Percentiles rank a stretch among this genome's conserved stretches.
Evolutionary conservation across 768 basidiomycete genomes (phyloP).

Genomic region (Daedalea quercina): DNA sequence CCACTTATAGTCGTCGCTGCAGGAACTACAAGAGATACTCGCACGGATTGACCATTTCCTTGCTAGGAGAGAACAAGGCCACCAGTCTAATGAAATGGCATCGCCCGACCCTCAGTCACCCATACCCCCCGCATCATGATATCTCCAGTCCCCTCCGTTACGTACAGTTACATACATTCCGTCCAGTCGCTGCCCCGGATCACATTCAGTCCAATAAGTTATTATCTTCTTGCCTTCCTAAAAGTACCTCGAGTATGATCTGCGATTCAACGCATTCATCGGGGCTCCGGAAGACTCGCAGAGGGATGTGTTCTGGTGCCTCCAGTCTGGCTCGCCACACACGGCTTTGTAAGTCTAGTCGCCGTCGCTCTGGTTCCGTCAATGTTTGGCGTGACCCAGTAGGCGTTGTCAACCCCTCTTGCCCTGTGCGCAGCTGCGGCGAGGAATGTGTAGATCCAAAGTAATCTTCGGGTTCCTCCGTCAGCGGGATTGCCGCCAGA

Average conservation of each 20-base stretch:
- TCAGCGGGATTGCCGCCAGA: constrained; percentile 11
- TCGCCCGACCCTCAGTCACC: neutral
- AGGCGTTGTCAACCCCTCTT: neutral
- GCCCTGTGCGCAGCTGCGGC: neutral
- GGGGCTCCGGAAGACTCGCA: constrained; percentile 66
- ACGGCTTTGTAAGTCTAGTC: constrained; percentile 53
- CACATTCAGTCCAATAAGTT: neutral
- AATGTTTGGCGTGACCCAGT: constrained; percentile 14
- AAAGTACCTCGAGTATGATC: constrained; percentile 15
- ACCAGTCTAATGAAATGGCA: neutral
- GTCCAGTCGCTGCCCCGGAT: neutral
- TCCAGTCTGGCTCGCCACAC: constrained; percentile 54
- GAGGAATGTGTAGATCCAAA: constrained; percentile 1
- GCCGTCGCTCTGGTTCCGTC: constrained; percentile 49
- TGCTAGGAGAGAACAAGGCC: neutral
- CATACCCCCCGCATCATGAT: constrained; percentile 12
- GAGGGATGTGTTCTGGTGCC: constrained; percentile 48
- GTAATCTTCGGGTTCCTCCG: constrained; percentile 17
- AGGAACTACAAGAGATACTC: constrained; percentile 18
- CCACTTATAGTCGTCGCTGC: neutral
- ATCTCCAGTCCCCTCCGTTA: constrained; percentile 9
- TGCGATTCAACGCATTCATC: constrained; percentile 60
- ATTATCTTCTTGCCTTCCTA: constrained; percentile 13
- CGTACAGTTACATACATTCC: constrained; percentile 10
- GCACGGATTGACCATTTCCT: constrained; percentile 8